Percentiles rank a stretch among this genome's conserved stretches.
phyloP scores from a whole-genome alignment of 495 filamentous ascomycete species.

The Aspergillus sclerotioniger region DNA sequence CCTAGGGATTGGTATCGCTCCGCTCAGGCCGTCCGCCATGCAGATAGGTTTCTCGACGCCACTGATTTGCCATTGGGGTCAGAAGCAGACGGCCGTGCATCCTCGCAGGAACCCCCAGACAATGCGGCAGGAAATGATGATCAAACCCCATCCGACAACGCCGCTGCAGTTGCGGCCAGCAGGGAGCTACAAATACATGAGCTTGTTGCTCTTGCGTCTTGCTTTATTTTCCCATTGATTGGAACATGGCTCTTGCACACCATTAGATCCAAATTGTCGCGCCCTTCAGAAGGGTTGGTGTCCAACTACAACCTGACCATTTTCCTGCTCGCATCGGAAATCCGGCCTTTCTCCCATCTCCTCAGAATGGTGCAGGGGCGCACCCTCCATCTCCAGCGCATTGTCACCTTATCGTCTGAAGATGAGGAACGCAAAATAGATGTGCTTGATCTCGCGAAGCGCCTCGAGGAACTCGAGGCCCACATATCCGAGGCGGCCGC shows the following conservation, averaged over 20 bases:
- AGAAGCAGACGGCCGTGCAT: slow-evolving; percentile 43
- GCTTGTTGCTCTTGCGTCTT: slow-evolving; percentile 66
- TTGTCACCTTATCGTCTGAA: slow-evolving; percentile 54
- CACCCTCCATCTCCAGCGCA: slow-evolving; percentile 78
- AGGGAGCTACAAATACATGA: slow-evolving; percentile 74
- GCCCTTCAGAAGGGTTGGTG: slow-evolving; percentile 80
- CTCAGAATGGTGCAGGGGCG: slow-evolving; percentile 75
- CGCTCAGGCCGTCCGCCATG: slow-evolving; percentile 60
- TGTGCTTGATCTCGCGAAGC: slow-evolving; percentile 55
- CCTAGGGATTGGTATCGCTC: slow-evolving; percentile 85
- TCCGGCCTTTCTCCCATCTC: slow-evolving; percentile 76
- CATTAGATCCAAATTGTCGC: slow-evolving; percentile 71
- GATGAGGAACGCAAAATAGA: slow-evolving; percentile 37
- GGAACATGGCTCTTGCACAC: slow-evolving; percentile 77
- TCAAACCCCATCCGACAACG: slow-evolving; percentile 7
- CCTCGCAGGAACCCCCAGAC: slow-evolving; percentile 36
- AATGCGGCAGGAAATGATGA: slow-evolving; percentile 8
- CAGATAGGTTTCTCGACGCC: slow-evolving; percentile 43
- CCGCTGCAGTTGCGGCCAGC: slow-evolving; percentile 39
- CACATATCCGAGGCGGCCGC: slow-evolving; percentile 46
- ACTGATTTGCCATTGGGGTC: slow-evolving; percentile 30
- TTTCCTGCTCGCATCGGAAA: slow-evolving; percentile 83
- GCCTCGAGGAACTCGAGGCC: slow-evolving; percentile 71
- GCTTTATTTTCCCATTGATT: slow-evolving; percentile 75
- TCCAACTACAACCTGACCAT: slow-evolving; percentile 94